Base-by-base conservation (phyloP, 768 basidiomycete genomes). In the Termitomyces bulborhizus region DNA sequence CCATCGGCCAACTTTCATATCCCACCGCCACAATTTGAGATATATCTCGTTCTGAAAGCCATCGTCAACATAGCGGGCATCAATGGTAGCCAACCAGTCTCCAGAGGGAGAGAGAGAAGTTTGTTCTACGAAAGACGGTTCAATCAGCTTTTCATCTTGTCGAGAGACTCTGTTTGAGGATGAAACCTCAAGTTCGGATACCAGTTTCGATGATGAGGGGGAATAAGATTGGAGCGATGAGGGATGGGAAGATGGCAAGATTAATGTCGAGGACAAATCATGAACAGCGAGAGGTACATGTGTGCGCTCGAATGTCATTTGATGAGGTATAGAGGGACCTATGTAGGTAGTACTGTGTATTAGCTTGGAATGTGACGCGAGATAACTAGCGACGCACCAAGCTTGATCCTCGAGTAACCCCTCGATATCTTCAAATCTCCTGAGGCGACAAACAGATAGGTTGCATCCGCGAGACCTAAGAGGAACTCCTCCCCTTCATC, bases 171-270 rank as follows among this genome's bases (percentile, higher is more conserved):
- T 83, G 73, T 98, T 98, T 27, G 93, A 93, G 21, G 96, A 93
- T 1, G 91, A 85, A 7, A 99, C 83, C 69, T 98, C 97, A 18
- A 98, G 77, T 69, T 99, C 96, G 45, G 85, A 85, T 3, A 92
- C 65, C 0, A 93, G 76, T 41, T 81, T 79, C 29, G 86, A 86
- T 2, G 82, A 78, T 7, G 77, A 69, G 1, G 88, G 88, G 16
- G 91, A 88, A 72, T 90, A 95, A 26, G 88, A 83, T 73, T 98
- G 96, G 40, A 99, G 75, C n/a, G 93, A 91, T 2, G 95, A 94
- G 0, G 93, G 90, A 65, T 99, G 95, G 0, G 94, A 95, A 2
- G 96, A 93, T 0, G 93, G 92, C 15, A 98, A 78, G 60, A 98
- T 78, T 57, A 98, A 74, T 5, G 90, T 84, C 31, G 85, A 81